These are phyloP conservation scores for Geranomyces variabilis DNA, from an alignment of 192 early-diverging fungal species.

Conservation along the genomic window DNA sequence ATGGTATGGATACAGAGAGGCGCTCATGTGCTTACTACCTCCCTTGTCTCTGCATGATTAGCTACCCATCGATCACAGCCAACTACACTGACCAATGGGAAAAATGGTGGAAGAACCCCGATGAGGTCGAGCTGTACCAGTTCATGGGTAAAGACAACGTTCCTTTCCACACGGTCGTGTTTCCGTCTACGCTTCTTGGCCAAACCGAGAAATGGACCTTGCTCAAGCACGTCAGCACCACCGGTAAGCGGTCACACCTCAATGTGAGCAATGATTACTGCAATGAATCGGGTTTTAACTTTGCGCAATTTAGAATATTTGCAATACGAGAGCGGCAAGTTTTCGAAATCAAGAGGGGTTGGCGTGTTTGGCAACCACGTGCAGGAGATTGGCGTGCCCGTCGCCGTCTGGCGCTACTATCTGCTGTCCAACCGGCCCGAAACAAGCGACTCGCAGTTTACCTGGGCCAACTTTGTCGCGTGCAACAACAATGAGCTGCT, in stretches of 20 bases:
- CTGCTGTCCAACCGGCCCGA: slow-evolving; percentile 92
- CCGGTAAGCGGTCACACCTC: slow-evolving; percentile 62
- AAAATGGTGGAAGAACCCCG: slow-evolving; percentile 99
- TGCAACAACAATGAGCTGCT: slow-evolving; percentile 96
- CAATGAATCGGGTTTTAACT: no score
- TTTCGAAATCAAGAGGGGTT: slow-evolving; percentile 93
- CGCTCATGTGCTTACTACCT: no score
- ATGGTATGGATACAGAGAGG: neutral
- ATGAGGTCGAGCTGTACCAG: slow-evolving; percentile 94
- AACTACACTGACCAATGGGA: slow-evolving; percentile 94
- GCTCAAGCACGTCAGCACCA: slow-evolving; percentile 88
- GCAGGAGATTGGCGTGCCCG: slow-evolving; percentile 82
- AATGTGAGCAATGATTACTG: no score
- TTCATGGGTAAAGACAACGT: slow-evolving; percentile 99
- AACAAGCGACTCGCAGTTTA: slow-evolving; percentile 85
- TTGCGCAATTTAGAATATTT: slow-evolving; percentile 97
- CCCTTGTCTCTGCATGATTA: neutral
- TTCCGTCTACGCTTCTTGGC: slow-evolving; percentile 87
- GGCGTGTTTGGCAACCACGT: slow-evolving; percentile 99
- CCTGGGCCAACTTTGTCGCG: slow-evolving; percentile 89
- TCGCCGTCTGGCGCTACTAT: slow-evolving; percentile 97
- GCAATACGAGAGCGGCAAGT: slow-evolving; percentile 95
- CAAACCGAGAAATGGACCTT: slow-evolving; percentile 90
- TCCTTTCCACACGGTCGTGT: slow-evolving; percentile 97
- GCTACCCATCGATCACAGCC: slow-evolving; percentile 95